Percentiles rank a stretch among this genome's conserved stretches.
phyloP scores from a whole-genome alignment of 2,329 filamentous ascomycete genomes.

The Colletotrichum spinosum region DNA sequence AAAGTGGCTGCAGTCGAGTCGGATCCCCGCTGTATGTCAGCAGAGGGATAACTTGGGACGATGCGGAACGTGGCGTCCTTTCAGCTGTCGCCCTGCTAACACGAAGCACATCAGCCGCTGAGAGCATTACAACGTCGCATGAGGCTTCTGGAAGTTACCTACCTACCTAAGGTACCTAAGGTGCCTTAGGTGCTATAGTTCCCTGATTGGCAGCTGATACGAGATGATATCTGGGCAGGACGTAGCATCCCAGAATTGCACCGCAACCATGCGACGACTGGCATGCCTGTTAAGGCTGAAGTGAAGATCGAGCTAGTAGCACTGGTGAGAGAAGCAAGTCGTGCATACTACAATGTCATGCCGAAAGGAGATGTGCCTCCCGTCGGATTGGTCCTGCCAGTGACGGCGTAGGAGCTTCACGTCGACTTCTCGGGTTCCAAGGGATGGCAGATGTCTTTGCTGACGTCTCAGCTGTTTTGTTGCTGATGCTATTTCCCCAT shows the following conservation, averaged over 20 bases:
- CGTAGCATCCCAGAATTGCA: neutral
- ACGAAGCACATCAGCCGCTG: slow-evolving; percentile 15
- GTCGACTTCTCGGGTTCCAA: neutral
- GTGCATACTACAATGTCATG: slow-evolving; percentile 2
- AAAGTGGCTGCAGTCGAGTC: slow-evolving; percentile 10
- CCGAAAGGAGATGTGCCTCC: slow-evolving; percentile 11
- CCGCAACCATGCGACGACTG: too few species aligned
- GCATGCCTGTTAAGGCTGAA: neutral
- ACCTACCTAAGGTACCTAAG: neutral
- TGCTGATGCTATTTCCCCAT: slow-evolving; percentile 7
- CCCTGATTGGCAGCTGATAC: slow-evolving; percentile 7
- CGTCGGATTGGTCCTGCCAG: slow-evolving; percentile 13
- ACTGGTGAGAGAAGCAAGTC: too few species aligned
- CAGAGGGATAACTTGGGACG: too few species aligned
- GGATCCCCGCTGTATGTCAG: too few species aligned
- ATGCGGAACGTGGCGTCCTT: slow-evolving; percentile 3
- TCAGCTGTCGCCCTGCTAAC: slow-evolving; percentile 22
- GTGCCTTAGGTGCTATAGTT: neutral
- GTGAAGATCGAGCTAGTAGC: neutral
- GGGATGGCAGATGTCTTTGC: neutral
- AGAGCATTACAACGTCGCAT: slow-evolving; percentile 35
- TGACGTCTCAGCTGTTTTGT: neutral
- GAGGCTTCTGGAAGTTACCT: neutral
- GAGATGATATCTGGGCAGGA: slow-evolving; percentile 23
- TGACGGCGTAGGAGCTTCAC: slow-evolving; percentile 1